A percentile compares a stretch with the other conserved stretches of the same genome.
phyloP scores from a whole-genome alignment of 257 asterid species.

The Parsonsia alboflavescens region DNA sequence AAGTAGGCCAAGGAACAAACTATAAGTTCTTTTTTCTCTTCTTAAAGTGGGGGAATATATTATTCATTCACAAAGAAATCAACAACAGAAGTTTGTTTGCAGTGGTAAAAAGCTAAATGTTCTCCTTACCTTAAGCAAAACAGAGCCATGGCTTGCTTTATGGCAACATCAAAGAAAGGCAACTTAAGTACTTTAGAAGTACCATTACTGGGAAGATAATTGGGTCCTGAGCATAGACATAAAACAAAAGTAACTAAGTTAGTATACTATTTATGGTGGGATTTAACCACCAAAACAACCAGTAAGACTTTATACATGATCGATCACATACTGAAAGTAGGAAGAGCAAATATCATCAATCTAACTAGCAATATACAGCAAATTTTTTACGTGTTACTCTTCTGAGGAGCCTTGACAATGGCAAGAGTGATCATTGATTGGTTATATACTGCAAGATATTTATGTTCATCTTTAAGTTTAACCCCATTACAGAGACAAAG shows the following conservation, averaged over 20 bases:
- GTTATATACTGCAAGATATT: background rate
- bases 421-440: slow-evolving; percentile 3
- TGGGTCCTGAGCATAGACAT: slow-evolving; percentile 22
- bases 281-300: slow-evolving; percentile 4
- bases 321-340: slow-evolving; percentile 1
- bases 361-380: background rate
- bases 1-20: slow-evolving; percentile 43
- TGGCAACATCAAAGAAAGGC: slow-evolving; percentile 38
- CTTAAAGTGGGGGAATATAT: slow-evolving; percentile 27
- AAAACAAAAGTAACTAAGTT: slow-evolving; percentile 15
- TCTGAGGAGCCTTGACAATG: background rate
- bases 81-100: slow-evolving; percentile 7
- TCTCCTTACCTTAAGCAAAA: slow-evolving; percentile 12
- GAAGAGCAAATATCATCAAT: background rate
- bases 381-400: background rate
- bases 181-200: slow-evolving; percentile 27
- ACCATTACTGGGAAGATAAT: slow-evolving; percentile 32
- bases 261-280: slow-evolving; percentile 12
- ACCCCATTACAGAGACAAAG: slow-evolving; percentile 4
- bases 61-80: slow-evolving; percentile 20
- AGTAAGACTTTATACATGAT: slow-evolving; percentile 5
- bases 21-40: slow-evolving; percentile 20
- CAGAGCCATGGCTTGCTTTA: slow-evolving; percentile 34
- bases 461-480: slow-evolving; percentile 3
- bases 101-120: slow-evolving; percentile 24